Percentiles rank a stretch among this genome's conserved stretches.
phyloP scores from a whole-genome alignment of 2,329 filamentous ascomycete genomes.

The Stylonectria norvegica region DNA sequence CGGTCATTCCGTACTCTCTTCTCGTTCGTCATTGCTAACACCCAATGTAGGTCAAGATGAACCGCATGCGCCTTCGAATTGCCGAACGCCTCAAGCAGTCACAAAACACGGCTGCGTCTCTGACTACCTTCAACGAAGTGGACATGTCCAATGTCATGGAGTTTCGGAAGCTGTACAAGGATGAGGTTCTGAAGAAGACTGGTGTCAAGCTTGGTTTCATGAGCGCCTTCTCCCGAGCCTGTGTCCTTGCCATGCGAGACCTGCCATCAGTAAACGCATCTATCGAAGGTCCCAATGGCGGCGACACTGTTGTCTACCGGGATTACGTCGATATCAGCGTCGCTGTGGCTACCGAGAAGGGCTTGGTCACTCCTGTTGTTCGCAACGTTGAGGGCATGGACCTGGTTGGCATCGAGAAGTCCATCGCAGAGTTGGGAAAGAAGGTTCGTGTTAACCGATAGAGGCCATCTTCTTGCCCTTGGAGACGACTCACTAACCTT shows the following conservation, averaged over 20 bases:
- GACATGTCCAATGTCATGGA: constrained; percentile 99
- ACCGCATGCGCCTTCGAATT: constrained; percentile 96
- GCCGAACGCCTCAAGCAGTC: constrained; percentile 98
- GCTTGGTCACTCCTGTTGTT: constrained; percentile 92
- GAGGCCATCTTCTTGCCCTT: neutral
- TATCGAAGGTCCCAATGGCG: constrained; percentile 91
- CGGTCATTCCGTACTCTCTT: neutral
- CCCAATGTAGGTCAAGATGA: constrained; percentile 85
- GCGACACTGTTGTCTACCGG: constrained; percentile 96
- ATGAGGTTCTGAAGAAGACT: constrained; percentile 91
- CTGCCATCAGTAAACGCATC: constrained; percentile 94
- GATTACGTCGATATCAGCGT: constrained; percentile 98
- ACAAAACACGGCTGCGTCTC: constrained; percentile 93
- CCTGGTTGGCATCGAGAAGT: constrained; percentile 81
- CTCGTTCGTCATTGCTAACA: constrained; percentile 5
- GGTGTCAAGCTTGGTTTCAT: constrained; percentile 99
- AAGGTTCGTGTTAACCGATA: constrained; percentile 65
- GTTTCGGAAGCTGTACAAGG: constrained; percentile 96
- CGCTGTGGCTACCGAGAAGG: constrained; percentile 95
- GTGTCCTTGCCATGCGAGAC: constrained; percentile 88
- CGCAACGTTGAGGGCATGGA: constrained; percentile 89
- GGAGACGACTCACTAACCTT: constrained; percentile 2
- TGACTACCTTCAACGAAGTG: constrained; percentile 98
- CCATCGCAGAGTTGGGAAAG: constrained; percentile 91
- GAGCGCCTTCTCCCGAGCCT: constrained; percentile 92